phyloP scores from a whole-genome alignment of 2,329 filamentous ascomycete genomes.

The Diaporthe sp. region DNA sequence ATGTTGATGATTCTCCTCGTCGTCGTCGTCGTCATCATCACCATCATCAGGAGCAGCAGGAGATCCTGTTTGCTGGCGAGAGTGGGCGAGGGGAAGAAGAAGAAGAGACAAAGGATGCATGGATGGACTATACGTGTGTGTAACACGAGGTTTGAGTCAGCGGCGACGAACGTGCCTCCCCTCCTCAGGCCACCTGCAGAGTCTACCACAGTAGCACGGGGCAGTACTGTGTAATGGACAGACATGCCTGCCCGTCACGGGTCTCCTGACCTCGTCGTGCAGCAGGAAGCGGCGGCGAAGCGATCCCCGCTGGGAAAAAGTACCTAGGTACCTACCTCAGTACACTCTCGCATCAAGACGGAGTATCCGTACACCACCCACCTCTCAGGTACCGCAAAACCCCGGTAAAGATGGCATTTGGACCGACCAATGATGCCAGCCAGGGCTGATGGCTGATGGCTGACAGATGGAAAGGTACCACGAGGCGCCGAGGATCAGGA shows the following conservation, averaged over 20 bases:
- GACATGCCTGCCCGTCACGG: conserved; percentile 23
- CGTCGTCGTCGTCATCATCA: neutral
- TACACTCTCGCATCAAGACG: neutral
- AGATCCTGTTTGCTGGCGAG: neutral
- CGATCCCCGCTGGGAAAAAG: neutral
- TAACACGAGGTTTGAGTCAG: conserved; percentile 25
- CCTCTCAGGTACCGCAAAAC: neutral
- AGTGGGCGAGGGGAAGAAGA: neutral
- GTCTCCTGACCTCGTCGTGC: conserved; percentile 31
- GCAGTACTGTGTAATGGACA: conserved; percentile 5
- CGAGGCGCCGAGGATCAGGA: conserved; percentile 19
- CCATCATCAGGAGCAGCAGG: neutral
- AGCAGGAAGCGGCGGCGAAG: conserved; percentile 14
- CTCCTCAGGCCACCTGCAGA: conserved; percentile 13
- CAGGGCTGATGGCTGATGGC: conserved; percentile 5
- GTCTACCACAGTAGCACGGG: conserved; percentile 1
- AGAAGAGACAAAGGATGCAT: neutral
- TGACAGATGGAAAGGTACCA: conserved; percentile 11
- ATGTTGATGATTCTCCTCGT: neutral
- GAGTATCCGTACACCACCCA: neutral
- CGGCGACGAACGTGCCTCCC: conserved; percentile 8
- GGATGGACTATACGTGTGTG: neutral
- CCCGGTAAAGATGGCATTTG: neutral
- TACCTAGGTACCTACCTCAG: neutral
- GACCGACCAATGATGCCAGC: neutral